phyloP scores from a whole-genome alignment of 140 eudicot species.

The Ambrosia hybrid region DNA sequence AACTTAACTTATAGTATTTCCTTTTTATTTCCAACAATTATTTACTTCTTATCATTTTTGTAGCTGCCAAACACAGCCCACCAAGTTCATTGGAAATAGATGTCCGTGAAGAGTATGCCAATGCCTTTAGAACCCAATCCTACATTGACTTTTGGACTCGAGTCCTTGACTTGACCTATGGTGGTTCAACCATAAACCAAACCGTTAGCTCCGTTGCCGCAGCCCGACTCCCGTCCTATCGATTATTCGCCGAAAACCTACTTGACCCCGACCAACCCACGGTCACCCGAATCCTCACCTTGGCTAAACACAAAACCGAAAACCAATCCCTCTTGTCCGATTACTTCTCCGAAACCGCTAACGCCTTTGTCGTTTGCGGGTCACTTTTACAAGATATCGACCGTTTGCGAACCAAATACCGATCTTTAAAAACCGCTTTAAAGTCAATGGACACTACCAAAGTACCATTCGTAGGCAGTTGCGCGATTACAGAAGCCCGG shows the following conservation, averaged over 20 bases:
- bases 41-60: constrained; percentile 6
- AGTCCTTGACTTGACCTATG: constrained; percentile 46
- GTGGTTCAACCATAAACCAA: constrained; percentile 36
- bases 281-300: constrained; percentile 42
- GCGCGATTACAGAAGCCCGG: constrained; percentile 38
- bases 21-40: neutral
- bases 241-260: constrained; percentile 76
- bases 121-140: constrained; percentile 88
- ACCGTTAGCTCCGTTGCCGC: constrained; percentile 65
- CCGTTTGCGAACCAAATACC: constrained; percentile 44
- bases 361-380: constrained; percentile 69
- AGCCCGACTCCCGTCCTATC: constrained; percentile 79
- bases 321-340: constrained; percentile 50
- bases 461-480: constrained; percentile 9
- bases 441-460: constrained; percentile 31
- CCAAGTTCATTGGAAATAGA: constrained; percentile 40
- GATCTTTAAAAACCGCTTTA: constrained; percentile 44
- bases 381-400: constrained; percentile 59
- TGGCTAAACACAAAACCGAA: constrained; percentile 36
- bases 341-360: constrained; percentile 60
- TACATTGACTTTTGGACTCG: constrained; percentile 83
- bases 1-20: too few species aligned
- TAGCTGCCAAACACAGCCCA: constrained; percentile 42
- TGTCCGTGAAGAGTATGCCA: constrained; percentile 89
- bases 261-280: constrained; percentile 84